phyloP scores from a whole-genome alignment of 1,284 basidiomycete species.

The Cystobasidium pallidum region DNA sequence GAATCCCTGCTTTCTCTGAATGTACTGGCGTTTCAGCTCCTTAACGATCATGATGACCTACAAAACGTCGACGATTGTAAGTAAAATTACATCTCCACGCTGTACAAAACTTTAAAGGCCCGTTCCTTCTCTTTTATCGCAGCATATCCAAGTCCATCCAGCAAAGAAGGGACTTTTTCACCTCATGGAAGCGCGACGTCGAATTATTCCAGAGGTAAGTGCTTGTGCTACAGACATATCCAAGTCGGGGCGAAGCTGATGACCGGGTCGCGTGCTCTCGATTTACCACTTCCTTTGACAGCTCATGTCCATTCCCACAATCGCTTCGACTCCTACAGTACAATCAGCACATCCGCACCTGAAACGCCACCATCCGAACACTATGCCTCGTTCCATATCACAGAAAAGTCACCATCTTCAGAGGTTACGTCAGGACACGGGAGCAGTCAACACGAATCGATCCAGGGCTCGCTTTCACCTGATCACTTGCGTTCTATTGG shows the following conservation, averaged over 20 bases:
- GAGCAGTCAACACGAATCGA: background rate
- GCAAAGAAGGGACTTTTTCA: background rate
- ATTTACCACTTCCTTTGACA: background rate
- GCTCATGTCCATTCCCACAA: background rate
- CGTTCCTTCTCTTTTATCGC: background rate
- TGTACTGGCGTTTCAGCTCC: conserved; percentile 27
- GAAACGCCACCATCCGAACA: conserved; percentile 5
- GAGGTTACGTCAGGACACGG: background rate
- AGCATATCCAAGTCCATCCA: background rate
- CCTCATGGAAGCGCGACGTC: conserved; percentile 7
- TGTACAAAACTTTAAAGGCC: too few species aligned
- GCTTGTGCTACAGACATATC: background rate
- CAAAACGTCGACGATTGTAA: background rate
- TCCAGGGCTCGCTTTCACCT: background rate
- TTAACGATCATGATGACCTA: conserved; percentile 28
- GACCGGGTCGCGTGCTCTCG: background rate
- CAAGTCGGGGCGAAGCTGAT: background rate
- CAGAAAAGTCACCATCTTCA: background rate
- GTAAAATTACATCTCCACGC: too few species aligned
- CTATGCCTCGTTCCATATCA: background rate
- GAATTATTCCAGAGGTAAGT: conserved; percentile 12
- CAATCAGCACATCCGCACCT: conserved; percentile 22
- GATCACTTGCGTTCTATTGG: background rate
- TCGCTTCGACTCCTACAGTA: conserved; percentile 13
- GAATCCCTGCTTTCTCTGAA: conserved; percentile 38